Percentiles rank a stretch among this genome's conserved stretches.
These are phyloP conservation scores for Nymphaea thermarum DNA, from an alignment of 164 flowering plant genomes.

Conservation along the genomic window DNA sequence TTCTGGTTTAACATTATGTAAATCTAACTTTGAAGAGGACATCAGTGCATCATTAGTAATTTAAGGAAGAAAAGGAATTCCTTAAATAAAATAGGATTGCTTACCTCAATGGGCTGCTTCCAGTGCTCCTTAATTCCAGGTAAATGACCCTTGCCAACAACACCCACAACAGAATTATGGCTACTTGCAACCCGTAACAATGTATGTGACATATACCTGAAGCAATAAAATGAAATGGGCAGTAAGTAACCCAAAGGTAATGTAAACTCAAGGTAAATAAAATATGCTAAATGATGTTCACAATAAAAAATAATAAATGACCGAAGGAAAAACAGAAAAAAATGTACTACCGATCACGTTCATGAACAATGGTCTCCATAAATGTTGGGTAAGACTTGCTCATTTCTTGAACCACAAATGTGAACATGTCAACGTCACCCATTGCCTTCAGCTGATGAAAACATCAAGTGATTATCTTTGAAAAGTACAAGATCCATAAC, in stretches of 20 bases:
- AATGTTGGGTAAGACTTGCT: conserved; percentile 86
- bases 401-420: conserved; percentile 91
- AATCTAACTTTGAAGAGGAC: background rate
- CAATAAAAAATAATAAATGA: no score
- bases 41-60: background rate
- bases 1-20: background rate
- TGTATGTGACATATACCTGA: conserved; percentile 80
- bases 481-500: no score
- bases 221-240: conserved; percentile 1
- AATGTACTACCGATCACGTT: conserved; percentile 64
- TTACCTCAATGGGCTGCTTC: conserved; percentile 74
- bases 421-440: conserved; percentile 85
- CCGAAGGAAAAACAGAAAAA: no score
- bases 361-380: conserved; percentile 88
- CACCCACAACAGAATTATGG: conserved; percentile 85
- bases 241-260: background rate
- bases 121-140: conserved; percentile 79
- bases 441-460: conserved; percentile 45
- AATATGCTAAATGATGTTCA: no score
- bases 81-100: conserved; percentile 2
- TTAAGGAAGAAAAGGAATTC: background rate
- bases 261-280: background rate
- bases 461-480: no score
- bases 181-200: conserved; percentile 56
- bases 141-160: conserved; percentile 94